Conservation (phyloP, 176 grass and related monocot species). For the Thinopyrum elongatum region DNA sequence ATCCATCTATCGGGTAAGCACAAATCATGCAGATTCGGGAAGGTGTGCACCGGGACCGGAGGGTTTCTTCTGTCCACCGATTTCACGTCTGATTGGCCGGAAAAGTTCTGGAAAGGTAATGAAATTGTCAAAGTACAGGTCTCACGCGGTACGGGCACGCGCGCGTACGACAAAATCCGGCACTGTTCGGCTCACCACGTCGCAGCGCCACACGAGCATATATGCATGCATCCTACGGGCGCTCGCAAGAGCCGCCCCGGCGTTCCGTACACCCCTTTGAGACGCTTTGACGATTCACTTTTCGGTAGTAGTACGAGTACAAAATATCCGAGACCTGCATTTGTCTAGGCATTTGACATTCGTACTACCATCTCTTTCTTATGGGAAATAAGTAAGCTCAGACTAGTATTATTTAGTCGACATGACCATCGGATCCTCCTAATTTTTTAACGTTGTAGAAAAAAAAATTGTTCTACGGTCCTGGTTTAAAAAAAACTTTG, state of each 20-base stretch:
- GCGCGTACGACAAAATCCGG: neutral
- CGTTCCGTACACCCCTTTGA: slow-evolving; percentile 3
- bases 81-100: neutral
- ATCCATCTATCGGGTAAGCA: neutral
- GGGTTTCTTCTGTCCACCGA: neutral
- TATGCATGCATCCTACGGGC: neutral
- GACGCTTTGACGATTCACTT: neutral
- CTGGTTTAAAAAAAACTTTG: no score
- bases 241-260: neutral
- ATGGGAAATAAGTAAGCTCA: no score
- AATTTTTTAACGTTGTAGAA: no score
- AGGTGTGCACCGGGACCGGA: neutral
- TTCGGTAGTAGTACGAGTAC: neutral
- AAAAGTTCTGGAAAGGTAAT: neutral
- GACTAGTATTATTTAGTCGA: no score
- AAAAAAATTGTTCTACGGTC: no score
- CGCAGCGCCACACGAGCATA: neutral
- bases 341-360: neutral
- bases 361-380: neutral
- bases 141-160: neutral
- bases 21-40: neutral
- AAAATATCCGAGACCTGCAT: neutral
- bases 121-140: neutral
- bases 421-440: neutral
- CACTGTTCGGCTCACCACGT: neutral